Percentiles rank a stretch among this genome's conserved stretches.
These are phyloP conservation scores for Raphanus hybrid DNA, from an alignment of 441 rosid species.

Conservation along the genomic window DNA sequence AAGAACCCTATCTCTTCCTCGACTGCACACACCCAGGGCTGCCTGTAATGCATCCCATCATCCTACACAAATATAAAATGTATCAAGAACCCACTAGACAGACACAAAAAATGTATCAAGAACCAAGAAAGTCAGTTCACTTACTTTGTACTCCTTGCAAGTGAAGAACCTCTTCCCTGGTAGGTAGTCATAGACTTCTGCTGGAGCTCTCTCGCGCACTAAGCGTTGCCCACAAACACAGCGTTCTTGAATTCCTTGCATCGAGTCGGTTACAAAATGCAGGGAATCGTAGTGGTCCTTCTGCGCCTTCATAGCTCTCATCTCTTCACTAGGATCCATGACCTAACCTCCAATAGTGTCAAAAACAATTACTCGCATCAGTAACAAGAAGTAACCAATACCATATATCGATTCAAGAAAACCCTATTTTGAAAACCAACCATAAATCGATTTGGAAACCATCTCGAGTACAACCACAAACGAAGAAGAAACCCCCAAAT, in stretches of 20 bases:
- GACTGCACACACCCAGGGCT: not conserved
- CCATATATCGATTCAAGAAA: too few relatives aligned
- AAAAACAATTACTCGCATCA: too few relatives aligned
- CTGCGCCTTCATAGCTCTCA: not conserved
- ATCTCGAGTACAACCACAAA: not conserved
- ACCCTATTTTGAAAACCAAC: too few relatives aligned
- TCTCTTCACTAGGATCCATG: not conserved
- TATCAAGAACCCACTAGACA: too few relatives aligned
- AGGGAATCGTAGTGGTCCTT: not conserved
- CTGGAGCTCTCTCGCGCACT: not conserved
- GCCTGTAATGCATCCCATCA: not conserved
- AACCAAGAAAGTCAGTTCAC: not conserved
- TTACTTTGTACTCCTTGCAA: not conserved
- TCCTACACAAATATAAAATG: too few relatives aligned
- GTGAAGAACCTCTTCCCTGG: not conserved
- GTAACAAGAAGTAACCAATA: too few relatives aligned
- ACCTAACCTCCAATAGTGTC: too few relatives aligned
- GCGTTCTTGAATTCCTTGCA: not conserved
- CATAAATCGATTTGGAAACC: not conserved
- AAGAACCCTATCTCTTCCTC: not conserved
- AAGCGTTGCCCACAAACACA: not conserved
- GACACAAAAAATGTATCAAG: too few relatives aligned
- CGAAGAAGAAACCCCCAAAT: not conserved
- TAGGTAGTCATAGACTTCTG: not conserved
- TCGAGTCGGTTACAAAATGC: not conserved